Evolutionary conservation across 352 stramenopile genomes (phyloP), one percentile per base, ranked within the genome.

Genomic region (Globisporangium spiculum): DNA sequence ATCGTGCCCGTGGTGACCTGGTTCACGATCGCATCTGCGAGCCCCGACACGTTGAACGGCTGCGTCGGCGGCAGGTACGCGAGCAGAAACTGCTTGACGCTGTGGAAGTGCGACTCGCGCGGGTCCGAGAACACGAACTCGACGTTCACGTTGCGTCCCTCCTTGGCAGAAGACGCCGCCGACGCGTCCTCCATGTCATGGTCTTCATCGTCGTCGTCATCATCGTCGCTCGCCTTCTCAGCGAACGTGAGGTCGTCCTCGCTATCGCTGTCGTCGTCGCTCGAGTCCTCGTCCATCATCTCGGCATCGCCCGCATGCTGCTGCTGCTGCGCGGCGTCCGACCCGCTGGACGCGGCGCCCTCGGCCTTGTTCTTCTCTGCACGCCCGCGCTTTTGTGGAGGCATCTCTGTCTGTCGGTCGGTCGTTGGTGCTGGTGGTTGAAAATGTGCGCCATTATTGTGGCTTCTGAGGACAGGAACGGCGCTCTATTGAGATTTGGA

Each of bases 61-160:
- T 92, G 82, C 58, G 85, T 84, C 3, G 86, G 78, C 32, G 85
- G 84, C 75, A 96, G 68, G 59, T 89, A 94, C 57, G 78, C 71
- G 44, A 90, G 64, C 61, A 96, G 57, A 22, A 93, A 91, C 84
- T 96, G 88, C 72, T 93, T 93, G 48, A 96, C 84, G 60, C 83
- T 93, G 80, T 96, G 86, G 71, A 92, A 96, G 63, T 96, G 87
- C 55, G 70, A 70, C 62, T 96, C 86, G 27, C 81, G 80, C 32
- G 87, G 85, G 73, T 96, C 88, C 26, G 76, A 88, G 67, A 96
- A 96, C 26, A 94, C 76, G 60, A 96, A 96, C 32, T 94, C 85
- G 27, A 96, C 82, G 67, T 79, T 87, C 52, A 96, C 83, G 48
- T 75, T 80, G 56, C 77, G 69, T 4, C 56, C 56, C 12, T 67